Base-by-base conservation (phyloP, 768 basidiomycete species). In the Russula emetica region DNA sequence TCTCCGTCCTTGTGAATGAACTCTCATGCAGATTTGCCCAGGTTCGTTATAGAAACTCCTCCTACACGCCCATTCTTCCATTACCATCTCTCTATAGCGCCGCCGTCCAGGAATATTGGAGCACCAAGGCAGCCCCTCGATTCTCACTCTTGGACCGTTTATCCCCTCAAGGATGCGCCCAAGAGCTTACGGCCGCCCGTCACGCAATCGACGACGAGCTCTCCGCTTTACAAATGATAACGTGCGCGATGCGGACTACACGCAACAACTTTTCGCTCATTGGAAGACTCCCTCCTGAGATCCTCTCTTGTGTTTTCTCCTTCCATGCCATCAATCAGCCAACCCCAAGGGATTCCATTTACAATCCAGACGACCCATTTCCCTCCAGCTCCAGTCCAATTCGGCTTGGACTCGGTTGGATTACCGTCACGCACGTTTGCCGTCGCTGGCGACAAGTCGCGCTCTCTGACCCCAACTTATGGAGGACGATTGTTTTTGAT, bases 371-470 rank as follows among this genome's bases (percentile, higher is more conserved):
- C 32, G 36, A 9, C 22, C n/a, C 32, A n/a, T 53, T 34, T 14
- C 52, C 52, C 18, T 22, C n/a, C n/a, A 6, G 28, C n/a, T n/a
- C 9, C 28, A n/a, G 30, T 18, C 30, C n/a, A 34, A 34, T 18
- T 52, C 51, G 20, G 18, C 9, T 34, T 24, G 11, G 11, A 4
- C 49, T 60, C n/a, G 60, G 60, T 54, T 61, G 53, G 60, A 61
- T 61, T 42, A n/a, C 54, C 42, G 42, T 55, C 52, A 61, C 60
- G 7, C 53, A 55, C 9, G 53, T 61, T 28, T 61, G 60, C 53
- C 52, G 53, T 28, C 51, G 13, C 42, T 55, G 60, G 60, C 52
- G 60, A 24, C 38, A 40, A n/a, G 60, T 55, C 52, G 60, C 52
- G 4, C 52, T 61, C 26, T 47, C 44, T 36, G 32, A 47, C 30